phyloP scores from a whole-genome alignment of 1,284 basidiomycete species.

The Cryptococcus jaspeensis region DNA sequence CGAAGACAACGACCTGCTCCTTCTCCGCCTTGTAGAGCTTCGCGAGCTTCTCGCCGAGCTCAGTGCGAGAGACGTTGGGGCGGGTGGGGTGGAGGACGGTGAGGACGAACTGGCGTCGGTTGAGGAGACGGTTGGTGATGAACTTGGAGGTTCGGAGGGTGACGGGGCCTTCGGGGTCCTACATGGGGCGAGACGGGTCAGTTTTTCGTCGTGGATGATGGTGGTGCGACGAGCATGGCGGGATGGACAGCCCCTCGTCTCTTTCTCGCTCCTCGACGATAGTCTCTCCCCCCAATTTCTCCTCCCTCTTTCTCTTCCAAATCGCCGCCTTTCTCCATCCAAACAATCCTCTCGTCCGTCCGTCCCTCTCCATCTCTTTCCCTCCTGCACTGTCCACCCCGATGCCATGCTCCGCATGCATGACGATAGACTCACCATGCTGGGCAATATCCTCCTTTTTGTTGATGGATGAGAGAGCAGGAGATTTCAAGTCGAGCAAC shows the following conservation, averaged over 20 bases:
- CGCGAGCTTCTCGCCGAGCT: constrained; percentile 91
- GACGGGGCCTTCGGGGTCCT: constrained; percentile 82
- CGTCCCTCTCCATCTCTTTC: not conserved
- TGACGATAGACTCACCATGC: constrained; percentile 35
- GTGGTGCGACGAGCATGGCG: not conserved
- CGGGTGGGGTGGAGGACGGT: constrained; percentile 96
- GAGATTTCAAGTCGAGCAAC: not conserved
- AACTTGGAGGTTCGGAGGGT: constrained; percentile 99
- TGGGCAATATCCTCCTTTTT: constrained; percentile 35
- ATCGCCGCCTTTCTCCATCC: not conserved
- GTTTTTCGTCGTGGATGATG: not conserved
- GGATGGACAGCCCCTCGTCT: not conserved
- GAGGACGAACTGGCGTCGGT: constrained; percentile 82
- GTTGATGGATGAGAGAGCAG: constrained; percentile 21
- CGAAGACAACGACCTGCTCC: constrained; percentile 62
- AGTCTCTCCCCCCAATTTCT: not conserved
- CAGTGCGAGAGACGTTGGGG: constrained; percentile 89
- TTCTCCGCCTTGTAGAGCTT: constrained; percentile 63
- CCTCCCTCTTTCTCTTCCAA: too few species aligned
- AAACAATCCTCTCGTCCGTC: not conserved
- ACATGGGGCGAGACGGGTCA: not conserved
- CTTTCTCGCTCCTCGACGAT: not conserved
- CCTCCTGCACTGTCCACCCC: not conserved
- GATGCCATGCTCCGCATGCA: not conserved
- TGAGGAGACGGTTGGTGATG: constrained; percentile 97